A percentile compares a stretch with the other conserved stretches of the same genome.
Evolutionary conservation across 202 grass and related monocot species (phyloP).

Genomic region (Panicum virgatum): DNA sequence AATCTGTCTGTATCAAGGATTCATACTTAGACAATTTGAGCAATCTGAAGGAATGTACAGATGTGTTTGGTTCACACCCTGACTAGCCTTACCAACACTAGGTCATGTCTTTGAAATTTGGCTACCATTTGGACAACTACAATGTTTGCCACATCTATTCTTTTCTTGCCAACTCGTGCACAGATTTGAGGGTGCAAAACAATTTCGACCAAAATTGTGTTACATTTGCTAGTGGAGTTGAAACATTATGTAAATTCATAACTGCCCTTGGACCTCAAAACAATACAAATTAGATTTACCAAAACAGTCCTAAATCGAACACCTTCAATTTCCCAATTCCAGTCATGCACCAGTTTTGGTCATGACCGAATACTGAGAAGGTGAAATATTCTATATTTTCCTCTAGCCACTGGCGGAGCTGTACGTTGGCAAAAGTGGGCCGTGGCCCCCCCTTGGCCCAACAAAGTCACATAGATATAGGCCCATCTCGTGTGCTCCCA

Average conservation of each 20-base stretch:
- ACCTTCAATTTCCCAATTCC: background rate
- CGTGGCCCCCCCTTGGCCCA: no score
- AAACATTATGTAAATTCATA: background rate
- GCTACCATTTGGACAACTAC: background rate
- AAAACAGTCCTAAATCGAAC: background rate
- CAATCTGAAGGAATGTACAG: background rate
- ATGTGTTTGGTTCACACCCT: background rate
- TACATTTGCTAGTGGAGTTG: background rate
- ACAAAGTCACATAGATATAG: no score
- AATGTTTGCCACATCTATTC: background rate
- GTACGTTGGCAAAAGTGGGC: no score
- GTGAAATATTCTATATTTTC: background rate
- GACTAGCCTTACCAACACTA: background rate
- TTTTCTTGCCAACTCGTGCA: background rate
- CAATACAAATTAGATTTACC: background rate
- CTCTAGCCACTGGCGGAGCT: background rate
- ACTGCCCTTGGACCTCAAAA: background rate
- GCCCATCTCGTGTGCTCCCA: no score
- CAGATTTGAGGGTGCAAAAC: background rate
- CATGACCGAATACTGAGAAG: background rate
- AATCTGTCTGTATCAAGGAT: background rate
- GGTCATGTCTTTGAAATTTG: background rate
- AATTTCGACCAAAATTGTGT: background rate
- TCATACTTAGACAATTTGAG: slow-evolving; percentile 6
- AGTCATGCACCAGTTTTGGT: background rate